Conservation (phyloP, 805 yeast genomes). For the Lipomyces chichibuensis region DNA sequence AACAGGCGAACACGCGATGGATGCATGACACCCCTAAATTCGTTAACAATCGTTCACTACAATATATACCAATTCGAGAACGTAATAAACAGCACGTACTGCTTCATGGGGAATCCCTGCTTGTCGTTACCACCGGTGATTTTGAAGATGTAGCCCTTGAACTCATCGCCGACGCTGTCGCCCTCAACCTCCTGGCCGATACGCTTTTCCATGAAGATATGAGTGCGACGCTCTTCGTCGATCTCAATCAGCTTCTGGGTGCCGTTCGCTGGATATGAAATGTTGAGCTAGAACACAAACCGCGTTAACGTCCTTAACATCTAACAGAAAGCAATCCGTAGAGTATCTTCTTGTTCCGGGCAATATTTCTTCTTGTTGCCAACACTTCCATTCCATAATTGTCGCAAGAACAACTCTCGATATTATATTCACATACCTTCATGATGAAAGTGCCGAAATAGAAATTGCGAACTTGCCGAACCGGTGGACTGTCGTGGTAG, state of each 20-base stretch:
- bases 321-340: neutral
- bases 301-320: neutral
- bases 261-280: constrained; percentile 99
- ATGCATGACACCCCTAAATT: constrained; percentile 84
- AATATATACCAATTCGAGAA: neutral
- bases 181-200: constrained; percentile 99
- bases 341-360: neutral
- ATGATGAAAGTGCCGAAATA: constrained; percentile 10
- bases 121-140: constrained; percentile 99
- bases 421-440: constrained; percentile 12
- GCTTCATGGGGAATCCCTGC: constrained; percentile 99
- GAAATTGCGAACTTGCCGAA: neutral
- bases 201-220: constrained; percentile 98
- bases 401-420: neutral
- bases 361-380: neutral
- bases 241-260: constrained; percentile 97
- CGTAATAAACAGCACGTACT: constrained; percentile 44
- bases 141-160: constrained; percentile 98
- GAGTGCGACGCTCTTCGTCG: constrained; percentile 98
- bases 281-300: constrained; percentile 71
- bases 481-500: neutral
- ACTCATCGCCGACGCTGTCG: constrained; percentile 96
- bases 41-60: constrained; percentile 3
- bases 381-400: neutral
- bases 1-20: constrained; percentile 99